A percentile compares a stretch with the other conserved stretches of the same genome.
Evolutionary conservation across 768 basidiomycete genomes (phyloP).

Genomic region (Boletus rufocinnamomeus): DNA sequence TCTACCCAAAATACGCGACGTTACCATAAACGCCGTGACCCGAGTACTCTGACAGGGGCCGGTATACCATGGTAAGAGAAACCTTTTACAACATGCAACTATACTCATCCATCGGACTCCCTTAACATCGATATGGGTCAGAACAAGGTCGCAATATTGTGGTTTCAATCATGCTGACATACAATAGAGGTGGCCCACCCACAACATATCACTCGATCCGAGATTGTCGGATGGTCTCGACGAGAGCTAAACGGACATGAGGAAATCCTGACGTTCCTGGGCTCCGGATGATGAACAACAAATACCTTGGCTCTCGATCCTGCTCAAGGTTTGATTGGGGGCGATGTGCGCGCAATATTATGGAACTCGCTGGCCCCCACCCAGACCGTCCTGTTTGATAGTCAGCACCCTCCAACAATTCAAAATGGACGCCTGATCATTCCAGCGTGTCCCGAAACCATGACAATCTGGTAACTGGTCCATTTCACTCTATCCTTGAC

Average conservation of each 20-base stretch:
- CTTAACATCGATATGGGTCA: neutral
- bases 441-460: neutral
- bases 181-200: neutral
- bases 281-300: neutral
- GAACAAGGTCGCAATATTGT: neutral
- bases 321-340: neutral
- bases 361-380: neutral
- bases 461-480: neutral
- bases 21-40: neutral
- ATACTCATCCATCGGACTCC: neutral
- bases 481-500: neutral
- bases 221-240: neutral
- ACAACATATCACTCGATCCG: neutral
- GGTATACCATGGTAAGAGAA: neutral
- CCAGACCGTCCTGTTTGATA: neutral
- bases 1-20: neutral
- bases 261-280: neutral
- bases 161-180: neutral
- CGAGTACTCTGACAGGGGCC: neutral
- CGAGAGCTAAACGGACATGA: neutral
- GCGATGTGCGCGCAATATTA: neutral
- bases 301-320: neutral
- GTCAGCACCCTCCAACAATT: neutral
- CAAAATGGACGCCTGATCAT: neutral
- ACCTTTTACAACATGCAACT: neutral